phyloP scores from a whole-genome alignment of 176 grass and related monocot genomes.

The Chrysopogon serrulatus region DNA sequence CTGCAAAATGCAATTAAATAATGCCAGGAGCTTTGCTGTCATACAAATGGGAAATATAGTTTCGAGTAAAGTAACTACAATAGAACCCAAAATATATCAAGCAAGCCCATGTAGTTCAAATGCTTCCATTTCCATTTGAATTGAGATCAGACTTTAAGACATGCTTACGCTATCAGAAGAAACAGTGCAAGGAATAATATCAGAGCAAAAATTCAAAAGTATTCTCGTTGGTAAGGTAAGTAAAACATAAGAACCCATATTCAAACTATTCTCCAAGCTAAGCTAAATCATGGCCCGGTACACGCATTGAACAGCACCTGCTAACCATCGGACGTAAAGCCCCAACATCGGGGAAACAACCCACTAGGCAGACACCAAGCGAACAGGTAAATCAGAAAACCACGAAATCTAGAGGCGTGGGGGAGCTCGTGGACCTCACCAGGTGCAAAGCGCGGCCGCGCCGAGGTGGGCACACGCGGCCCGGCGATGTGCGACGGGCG shows the following conservation, averaged over 20 bases:
- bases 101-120: not conserved
- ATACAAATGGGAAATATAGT: not conserved
- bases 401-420: not conserved
- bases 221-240: not conserved
- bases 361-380: not conserved
- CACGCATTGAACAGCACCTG: not conserved
- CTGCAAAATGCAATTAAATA: not conserved
- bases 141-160: not conserved
- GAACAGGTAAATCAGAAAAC: constrained; percentile 1
- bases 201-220: not conserved
- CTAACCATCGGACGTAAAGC: not conserved
- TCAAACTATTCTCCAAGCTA: not conserved
- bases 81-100: not conserved
- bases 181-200: not conserved
- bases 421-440: constrained; percentile 11
- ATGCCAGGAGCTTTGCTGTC: not conserved
- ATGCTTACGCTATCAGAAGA: not conserved
- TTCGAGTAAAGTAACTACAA: not conserved
- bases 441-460: constrained; percentile 14
- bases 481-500: not conserved
- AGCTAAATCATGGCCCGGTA: not conserved
- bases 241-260: not conserved
- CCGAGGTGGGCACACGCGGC: not conserved
- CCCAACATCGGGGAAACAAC: not conserved
- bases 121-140: not conserved